Evolutionary conservation across 2,329 filamentous ascomycete species (phyloP).

Genomic region (Exophiala lecanii-corni): DNA sequence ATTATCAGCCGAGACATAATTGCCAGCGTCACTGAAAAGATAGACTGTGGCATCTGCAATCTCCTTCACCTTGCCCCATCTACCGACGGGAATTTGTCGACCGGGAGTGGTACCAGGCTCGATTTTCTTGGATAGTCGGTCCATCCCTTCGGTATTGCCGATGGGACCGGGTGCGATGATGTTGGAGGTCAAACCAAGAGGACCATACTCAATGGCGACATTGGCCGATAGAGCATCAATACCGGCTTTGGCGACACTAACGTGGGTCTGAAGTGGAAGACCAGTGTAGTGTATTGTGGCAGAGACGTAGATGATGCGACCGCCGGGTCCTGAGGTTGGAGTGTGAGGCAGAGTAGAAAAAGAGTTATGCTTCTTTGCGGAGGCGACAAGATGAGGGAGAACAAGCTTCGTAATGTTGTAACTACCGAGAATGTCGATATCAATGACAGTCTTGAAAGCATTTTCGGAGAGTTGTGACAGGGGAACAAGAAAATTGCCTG

Average conservation of each 20-base stretch:
- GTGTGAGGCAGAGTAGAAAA: conserved; percentile 51
- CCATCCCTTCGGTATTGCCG: conserved; percentile 74
- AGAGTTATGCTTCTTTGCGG: conserved; percentile 59
- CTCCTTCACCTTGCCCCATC: conserved; percentile 75
- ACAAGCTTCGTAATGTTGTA: conserved; percentile 95
- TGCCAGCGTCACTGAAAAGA: conserved; percentile 78
- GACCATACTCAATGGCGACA: conserved; percentile 84
- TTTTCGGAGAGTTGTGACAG: conserved; percentile 78
- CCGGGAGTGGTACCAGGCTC: conserved; percentile 45
- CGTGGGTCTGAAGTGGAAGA: conserved; percentile 79
- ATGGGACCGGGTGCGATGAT: conserved; percentile 86
- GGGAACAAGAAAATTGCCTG: conserved; percentile 90
- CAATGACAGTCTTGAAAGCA: conserved; percentile 91
- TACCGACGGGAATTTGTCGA: conserved; percentile 63
- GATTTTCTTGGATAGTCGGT: conserved; percentile 54
- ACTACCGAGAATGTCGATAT: conserved; percentile 90
- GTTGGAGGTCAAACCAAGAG: conserved; percentile 79
- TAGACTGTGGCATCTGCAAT: conserved; percentile 91
- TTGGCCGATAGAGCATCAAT: conserved; percentile 79
- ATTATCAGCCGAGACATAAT: conserved; percentile 78
- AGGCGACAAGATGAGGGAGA: conserved; percentile 72
- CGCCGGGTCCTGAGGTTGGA: conserved; percentile 55
- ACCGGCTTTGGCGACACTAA: conserved; percentile 84
- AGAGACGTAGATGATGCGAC: conserved; percentile 83
- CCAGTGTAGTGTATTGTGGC: conserved; percentile 90